These are phyloP conservation scores for Articulospora tetracladia DNA, from an alignment of 495 filamentous ascomycete species.

Conservation along the genomic window DNA sequence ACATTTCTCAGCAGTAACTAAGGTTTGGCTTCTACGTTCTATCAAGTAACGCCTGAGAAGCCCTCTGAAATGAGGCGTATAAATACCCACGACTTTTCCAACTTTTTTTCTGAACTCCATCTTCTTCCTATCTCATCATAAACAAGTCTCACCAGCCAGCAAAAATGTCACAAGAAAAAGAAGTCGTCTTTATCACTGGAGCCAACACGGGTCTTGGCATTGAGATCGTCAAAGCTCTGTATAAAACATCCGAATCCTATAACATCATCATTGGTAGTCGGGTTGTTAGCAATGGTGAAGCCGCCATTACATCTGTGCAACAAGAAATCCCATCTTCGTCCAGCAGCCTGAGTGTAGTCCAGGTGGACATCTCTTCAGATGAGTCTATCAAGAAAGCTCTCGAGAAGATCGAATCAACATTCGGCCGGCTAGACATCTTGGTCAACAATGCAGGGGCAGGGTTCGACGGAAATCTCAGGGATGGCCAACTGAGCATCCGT, in stretches of 20 bases:
- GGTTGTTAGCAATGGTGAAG: conserved; percentile 35
- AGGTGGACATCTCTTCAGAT: conserved; percentile 47
- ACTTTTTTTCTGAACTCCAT: conserved; percentile 1
- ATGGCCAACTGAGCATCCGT: conserved; percentile 22
- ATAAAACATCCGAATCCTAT: conserved; percentile 35
- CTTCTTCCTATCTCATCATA: conserved; percentile 5
- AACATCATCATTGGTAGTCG: conserved; percentile 43
- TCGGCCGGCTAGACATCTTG: conserved; percentile 48
- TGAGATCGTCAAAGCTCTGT: conserved; percentile 42
- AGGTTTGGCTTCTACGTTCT: too few relatives aligned
- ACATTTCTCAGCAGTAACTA: too few relatives aligned
- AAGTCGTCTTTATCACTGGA: conserved; percentile 33
- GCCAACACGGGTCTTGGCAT: conserved; percentile 49
- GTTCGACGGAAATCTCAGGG: conserved; percentile 15
- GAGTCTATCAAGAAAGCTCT: conserved; percentile 37
- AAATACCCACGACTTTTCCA: conserved; percentile 8
- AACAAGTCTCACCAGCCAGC: conserved; percentile 8
- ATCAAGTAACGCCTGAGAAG: too few relatives aligned
- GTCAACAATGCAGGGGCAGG: conserved; percentile 54
- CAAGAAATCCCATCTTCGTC: conserved; percentile 32
- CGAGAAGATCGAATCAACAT: conserved; percentile 26
- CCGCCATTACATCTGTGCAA: conserved; percentile 32
- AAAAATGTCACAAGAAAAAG: too few relatives aligned
- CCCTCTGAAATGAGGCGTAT: conserved; percentile 1
- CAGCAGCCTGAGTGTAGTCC: conserved; percentile 35